A percentile compares a stretch with the other conserved stretches of the same genome.
Evolutionary conservation across 768 basidiomycete species (phyloP).

Genomic region (Psilocybe azurescens): DNA sequence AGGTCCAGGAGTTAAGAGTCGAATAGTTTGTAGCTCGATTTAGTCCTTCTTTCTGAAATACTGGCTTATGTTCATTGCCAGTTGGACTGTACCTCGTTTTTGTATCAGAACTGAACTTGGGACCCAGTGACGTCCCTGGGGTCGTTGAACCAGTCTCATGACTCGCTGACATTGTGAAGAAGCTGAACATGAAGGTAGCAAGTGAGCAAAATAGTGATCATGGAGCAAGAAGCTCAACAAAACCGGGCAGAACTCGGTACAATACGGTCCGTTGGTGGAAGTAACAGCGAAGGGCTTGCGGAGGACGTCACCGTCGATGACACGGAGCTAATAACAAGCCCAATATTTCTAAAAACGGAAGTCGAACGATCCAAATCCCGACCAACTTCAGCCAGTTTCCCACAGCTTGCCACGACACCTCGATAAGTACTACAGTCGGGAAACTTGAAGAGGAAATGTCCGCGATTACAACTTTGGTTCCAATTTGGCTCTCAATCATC

Average conservation of each 20-base stretch:
- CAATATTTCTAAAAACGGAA: not conserved
- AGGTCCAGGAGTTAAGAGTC: conserved; percentile 17
- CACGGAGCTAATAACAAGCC: not conserved
- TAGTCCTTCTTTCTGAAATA: conserved; percentile 5
- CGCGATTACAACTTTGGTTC: too few species aligned
- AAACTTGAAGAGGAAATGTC: too few species aligned
- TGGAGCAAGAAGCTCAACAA: conserved; percentile 25
- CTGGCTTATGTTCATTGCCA: conserved; percentile 3
- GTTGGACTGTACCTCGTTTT: conserved; percentile 8
- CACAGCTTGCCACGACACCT: too few species aligned
- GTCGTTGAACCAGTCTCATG: conserved; percentile 25
- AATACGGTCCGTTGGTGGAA: conserved; percentile 11
- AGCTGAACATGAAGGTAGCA: conserved; percentile 17
- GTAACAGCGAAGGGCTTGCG: not conserved
- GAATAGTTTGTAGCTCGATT: conserved; percentile 1
- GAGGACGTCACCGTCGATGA: conserved; percentile 1
- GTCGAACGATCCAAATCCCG: not conserved
- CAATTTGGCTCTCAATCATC: too few species aligned
- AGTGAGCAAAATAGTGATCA: conserved; percentile 21
- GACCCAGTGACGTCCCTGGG: conserved; percentile 14
- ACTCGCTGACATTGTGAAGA: conserved; percentile 23
- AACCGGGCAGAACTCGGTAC: conserved; percentile 7
- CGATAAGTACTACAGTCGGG: too few species aligned
- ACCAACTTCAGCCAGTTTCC: too few species aligned
- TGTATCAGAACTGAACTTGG: conserved; percentile 12